These are phyloP conservation scores for Lactarius evosmus DNA, from an alignment of 768 basidiomycete genomes.

Conservation along the genomic window DNA sequence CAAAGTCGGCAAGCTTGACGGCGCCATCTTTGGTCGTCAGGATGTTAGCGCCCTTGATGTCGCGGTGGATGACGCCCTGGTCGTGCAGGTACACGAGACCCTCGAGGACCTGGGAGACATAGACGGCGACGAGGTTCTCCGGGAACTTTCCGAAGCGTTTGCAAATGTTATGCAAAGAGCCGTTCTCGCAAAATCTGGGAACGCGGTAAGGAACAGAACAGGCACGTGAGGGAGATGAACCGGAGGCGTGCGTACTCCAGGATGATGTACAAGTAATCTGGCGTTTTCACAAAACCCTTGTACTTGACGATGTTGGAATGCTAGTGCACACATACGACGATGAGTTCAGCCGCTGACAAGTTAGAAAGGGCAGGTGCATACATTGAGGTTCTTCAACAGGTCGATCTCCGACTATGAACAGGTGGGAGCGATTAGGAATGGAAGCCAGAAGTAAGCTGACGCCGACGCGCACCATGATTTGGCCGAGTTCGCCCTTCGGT, in stretches of 20 bases:
- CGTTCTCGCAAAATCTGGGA: slow-evolving; percentile 92
- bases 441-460: not conserved
- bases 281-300: slow-evolving; percentile 95
- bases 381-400: slow-evolving; percentile 93
- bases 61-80: slow-evolving; percentile 98
- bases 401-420: slow-evolving; percentile 85
- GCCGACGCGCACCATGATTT: slow-evolving; percentile 80
- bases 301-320: slow-evolving; percentile 99
- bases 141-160: slow-evolving; percentile 99
- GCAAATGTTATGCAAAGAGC: slow-evolving; percentile 90
- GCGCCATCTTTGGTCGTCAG: slow-evolving; percentile 98
- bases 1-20: slow-evolving; percentile 99
- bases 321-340: slow-evolving; percentile 41
- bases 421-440: not conserved
- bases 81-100: slow-evolving; percentile 97
- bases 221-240: not conserved
- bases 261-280: slow-evolving; percentile 93
- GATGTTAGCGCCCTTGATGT: slow-evolving; percentile 99
- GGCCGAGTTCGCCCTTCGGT: slow-evolving; percentile 86
- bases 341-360: slow-evolving; percentile 7
- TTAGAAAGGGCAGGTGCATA: slow-evolving; percentile 36
- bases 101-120: slow-evolving; percentile 93
- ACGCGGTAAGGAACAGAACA: not conserved
- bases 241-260: slow-evolving; percentile 62
- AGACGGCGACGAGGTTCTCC: slow-evolving; percentile 92